These are phyloP conservation scores for Allium cepa DNA, from an alignment of 106 monocot species.

Conservation along the genomic window DNA sequence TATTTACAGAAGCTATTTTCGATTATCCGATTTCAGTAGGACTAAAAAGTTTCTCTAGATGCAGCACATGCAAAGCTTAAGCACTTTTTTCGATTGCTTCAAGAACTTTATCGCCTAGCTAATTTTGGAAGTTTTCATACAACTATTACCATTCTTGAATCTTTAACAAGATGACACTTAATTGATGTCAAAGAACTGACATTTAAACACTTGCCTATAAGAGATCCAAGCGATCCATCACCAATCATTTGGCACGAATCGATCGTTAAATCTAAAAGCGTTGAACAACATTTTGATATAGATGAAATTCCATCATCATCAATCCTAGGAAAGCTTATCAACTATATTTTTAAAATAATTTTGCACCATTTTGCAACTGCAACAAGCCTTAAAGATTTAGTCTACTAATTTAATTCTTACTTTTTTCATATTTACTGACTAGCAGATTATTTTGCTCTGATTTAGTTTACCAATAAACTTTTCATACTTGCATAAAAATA, in stretches of 20 bases:
- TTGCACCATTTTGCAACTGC: conserved; percentile 9
- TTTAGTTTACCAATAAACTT: too few species aligned
- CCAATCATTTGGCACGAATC: conserved; percentile 2
- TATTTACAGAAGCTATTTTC: neutral
- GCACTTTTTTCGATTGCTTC: neutral
- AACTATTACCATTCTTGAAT: neutral
- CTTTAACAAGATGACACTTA: neutral
- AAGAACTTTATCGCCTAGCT: neutral
- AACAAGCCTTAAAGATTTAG: neutral
- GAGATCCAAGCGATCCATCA: neutral
- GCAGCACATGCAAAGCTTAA: neutral
- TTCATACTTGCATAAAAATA: too few species aligned
- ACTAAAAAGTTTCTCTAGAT: conserved; percentile 2
- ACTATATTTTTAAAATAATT: neutral
- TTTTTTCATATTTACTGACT: too few species aligned
- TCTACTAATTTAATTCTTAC: too few species aligned
- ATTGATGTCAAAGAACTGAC: neutral
- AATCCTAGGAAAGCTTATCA: neutral
- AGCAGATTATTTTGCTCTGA: too few species aligned
- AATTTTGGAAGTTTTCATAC: neutral
- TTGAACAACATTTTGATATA: neutral
- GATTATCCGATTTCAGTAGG: conserved; percentile 5
- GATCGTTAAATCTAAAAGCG: neutral
- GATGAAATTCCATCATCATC: neutral
- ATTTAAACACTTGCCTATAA: neutral